Conservation (phyloP, 2,329 filamentous ascomycete species). For the Hypoxylon sp. region DNA sequence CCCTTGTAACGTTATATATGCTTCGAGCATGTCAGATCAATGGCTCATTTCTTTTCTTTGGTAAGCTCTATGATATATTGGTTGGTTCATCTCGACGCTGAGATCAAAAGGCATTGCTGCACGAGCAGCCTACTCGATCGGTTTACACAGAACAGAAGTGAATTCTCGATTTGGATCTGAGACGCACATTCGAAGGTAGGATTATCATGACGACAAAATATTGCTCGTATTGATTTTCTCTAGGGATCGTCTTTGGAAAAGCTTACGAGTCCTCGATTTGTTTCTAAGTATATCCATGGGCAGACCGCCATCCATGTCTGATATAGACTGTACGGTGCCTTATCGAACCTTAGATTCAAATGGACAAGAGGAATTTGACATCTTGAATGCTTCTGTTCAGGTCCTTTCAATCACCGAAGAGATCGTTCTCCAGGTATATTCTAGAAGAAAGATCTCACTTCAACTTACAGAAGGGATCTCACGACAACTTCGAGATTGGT, state of each 20-base stretch:
- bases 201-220: background rate
- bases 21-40: constrained; percentile 70
- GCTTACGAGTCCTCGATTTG: constrained; percentile 66
- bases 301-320: constrained; percentile 67
- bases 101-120: constrained; percentile 61
- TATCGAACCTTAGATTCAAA: constrained; percentile 58
- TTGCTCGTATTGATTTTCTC: constrained; percentile 1
- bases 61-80: constrained; percentile 14
- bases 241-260: constrained; percentile 68
- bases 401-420: constrained; percentile 67
- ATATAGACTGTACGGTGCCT: constrained; percentile 68
- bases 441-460: constrained; percentile 66
- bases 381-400: constrained; percentile 68
- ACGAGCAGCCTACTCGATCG: constrained; percentile 67
- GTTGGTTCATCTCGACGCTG: background rate
- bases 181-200: constrained; percentile 58
- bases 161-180: constrained; percentile 66
- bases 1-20: constrained; percentile 68
- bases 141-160: constrained; percentile 68
- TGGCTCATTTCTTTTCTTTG: constrained; percentile 69
- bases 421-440: constrained; percentile 68
- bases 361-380: constrained; percentile 60
- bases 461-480: constrained; percentile 69
- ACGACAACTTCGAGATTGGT: constrained; percentile 67
- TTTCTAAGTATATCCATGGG: constrained; percentile 70